Base-by-base conservation (phyloP, 148 eudicot genomes). In the Euryodendron excelsum region DNA sequence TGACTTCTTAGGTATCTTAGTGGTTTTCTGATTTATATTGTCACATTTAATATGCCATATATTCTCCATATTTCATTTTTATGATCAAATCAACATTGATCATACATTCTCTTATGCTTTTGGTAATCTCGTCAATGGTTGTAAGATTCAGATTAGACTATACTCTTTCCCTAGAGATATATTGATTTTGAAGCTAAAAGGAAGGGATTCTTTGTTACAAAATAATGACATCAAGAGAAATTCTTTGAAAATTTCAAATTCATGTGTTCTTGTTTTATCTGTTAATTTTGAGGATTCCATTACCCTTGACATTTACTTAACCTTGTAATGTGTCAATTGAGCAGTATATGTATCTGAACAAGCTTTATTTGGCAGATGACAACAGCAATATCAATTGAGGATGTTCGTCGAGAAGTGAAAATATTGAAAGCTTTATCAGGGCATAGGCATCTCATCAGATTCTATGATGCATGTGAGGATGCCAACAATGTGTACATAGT, bases 401-500 rank as follows among this genome's bases (percentile, higher is more conserved):
- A 90, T 80, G 91, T 90, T 44, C 91, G 93, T 47, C 82, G 93
- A 77, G 93, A 90, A 84, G 93, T 90, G 62, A 90, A 90, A 80
- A 85, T 90, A 31, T 85, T 90, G 74, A 88, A 81, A 87, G 85
- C 91, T 61, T 78, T 90, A 58, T 90, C 93, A 14, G 93, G 93
- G 58, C 93, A 90, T 79, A 85, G 72, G 77, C 87, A 90, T 88
- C 85, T 90, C 69, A 87, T 90, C 77, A 84, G 80, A 81, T 90
- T 90, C 75, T 84, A 88, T 80, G 93, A 90, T 84, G 91, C 93
- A 74, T 90, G 91, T 77, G 93, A 90, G 80, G 93, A 90, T 82
- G 70, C 89, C 47, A 88, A 87, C 88, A 87, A 88, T 30, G 91
- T 90, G 44, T 90, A 88, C 83, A 84, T 90, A 47, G 91, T 90